Base-by-base conservation (phyloP, 768 basidiomycete species). In the Lactarius tabidus region DNA sequence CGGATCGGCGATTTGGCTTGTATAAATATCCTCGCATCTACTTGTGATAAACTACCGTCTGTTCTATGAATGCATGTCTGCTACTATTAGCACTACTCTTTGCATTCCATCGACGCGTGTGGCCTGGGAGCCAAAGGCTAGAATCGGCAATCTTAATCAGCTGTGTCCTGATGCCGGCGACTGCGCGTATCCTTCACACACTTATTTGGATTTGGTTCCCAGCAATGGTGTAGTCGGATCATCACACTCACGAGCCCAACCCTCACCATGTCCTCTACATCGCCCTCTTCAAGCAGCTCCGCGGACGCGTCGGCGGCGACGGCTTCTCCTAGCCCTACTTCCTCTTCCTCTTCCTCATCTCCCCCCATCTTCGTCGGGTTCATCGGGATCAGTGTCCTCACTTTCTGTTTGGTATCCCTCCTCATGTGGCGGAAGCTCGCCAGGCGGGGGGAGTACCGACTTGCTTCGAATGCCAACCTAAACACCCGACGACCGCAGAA, bases 341-440 rank as follows among this genome's bases (percentile, higher is more conserved):
- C 4, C 45, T 41, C 26, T 54, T 23, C 43, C 43, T 14, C 43
- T 9, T 45, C 43, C 35, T 8, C 54, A 12, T 65, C 69, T 0
- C 57, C 63, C 4, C 48, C 66, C 1, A 38, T 68, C 17, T 60
- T 70, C 52, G 38, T 65, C 5, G 67, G 67, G 14, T 54, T 70
- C 58, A 36, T 65, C 28, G 57, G 60, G 29, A 15, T 65, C 48
- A 67, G 69, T 31, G 52, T 55, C 18, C 63, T 68, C 20, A 15
- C 20, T 0, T 2, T 68, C 1, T 57, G 36, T 7, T 10, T 68
- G 9, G 7, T 63, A 1, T 10, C 43, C 15, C 26, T 70, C 53
- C 59, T 60, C 29, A 41, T 38, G 7, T 70, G 69, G 69, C 29
- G 63, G 33, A 39, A 28, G 10, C 5, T 62, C 18, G 31, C 45